Percentiles rank a stretch among this genome's conserved stretches.
These are phyloP conservation scores for Luffa acutangula DNA, from an alignment of 306 rosid species.

Conservation along the genomic window DNA sequence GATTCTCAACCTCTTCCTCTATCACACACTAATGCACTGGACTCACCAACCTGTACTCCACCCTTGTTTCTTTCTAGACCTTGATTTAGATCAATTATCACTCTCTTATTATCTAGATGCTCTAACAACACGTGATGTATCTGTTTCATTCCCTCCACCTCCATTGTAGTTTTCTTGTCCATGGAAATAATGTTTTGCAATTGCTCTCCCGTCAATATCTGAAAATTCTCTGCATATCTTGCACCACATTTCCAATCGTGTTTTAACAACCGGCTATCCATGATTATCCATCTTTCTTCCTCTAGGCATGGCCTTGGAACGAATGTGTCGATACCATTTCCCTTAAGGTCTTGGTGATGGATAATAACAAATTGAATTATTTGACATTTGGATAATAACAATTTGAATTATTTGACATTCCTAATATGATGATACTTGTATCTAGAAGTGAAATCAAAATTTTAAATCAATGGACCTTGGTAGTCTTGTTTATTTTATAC, in stretches of 20 bases:
- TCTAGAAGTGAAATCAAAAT: background rate
- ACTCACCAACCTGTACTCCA: background rate
- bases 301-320: background rate
- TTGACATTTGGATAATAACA: no score
- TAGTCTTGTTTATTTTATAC: background rate
- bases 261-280: background rate
- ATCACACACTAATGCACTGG: background rate
- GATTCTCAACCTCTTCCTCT: background rate
- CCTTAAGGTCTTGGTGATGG: background rate
- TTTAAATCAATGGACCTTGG: background rate
- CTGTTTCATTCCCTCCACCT: background rate
- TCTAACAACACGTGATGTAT: background rate
- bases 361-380: no score
- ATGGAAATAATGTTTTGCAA: background rate
- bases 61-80: background rate
- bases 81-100: background rate
- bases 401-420: background rate
- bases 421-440: background rate
- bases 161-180: background rate
- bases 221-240: background rate
- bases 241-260: background rate
- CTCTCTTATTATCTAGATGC: background rate
- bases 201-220: background rate
- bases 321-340: background rate
- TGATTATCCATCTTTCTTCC: background rate